Conservation (phyloP, 2,329 filamentous ascomycete genomes). For the Thielaviopsis euricoi region DNA sequence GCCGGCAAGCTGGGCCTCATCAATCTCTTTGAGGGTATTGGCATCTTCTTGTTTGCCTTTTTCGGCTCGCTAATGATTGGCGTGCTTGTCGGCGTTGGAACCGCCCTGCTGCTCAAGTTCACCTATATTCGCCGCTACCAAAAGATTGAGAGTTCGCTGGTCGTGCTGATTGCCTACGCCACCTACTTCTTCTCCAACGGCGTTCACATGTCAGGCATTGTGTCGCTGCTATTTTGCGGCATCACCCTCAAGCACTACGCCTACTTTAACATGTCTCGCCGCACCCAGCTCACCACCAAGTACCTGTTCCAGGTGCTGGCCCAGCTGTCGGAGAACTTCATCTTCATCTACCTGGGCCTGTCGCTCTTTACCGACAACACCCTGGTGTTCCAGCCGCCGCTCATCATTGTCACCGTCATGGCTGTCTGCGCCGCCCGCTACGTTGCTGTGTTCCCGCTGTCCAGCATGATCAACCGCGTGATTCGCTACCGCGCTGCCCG, state of each 20-base stretch:
- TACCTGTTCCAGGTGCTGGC: slow-evolving; percentile 92
- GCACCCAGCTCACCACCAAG: slow-evolving; percentile 94
- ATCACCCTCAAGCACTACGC: slow-evolving; percentile 98
- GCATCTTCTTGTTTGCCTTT: slow-evolving; percentile 90
- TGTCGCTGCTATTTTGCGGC: slow-evolving; percentile 90
- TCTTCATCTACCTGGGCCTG: slow-evolving; percentile 95
- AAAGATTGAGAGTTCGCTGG: slow-evolving; percentile 90
- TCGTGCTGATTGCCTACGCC: slow-evolving; percentile 86
- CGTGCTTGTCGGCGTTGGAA: slow-evolving; percentile 68
- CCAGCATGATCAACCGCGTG: slow-evolving; percentile 78
- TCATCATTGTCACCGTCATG: slow-evolving; percentile 82
- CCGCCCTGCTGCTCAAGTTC: slow-evolving; percentile 81
- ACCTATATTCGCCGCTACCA: slow-evolving; percentile 84
- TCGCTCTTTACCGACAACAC: slow-evolving; percentile 85
- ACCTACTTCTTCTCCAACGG: slow-evolving; percentile 98
- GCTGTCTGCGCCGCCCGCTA: slow-evolving; percentile 88
- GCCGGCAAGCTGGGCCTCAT: slow-evolving; percentile 58
- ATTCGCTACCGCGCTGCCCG: slow-evolving; percentile 71
- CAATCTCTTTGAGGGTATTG: slow-evolving; percentile 78
- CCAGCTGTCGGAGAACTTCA: slow-evolving; percentile 95
- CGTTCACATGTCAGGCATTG: slow-evolving; percentile 89
- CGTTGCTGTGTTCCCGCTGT: slow-evolving; percentile 88
- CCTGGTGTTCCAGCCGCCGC: slow-evolving; percentile 79
- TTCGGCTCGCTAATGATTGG: slow-evolving; percentile 88
- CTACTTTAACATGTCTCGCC: slow-evolving; percentile 98